Evolutionary conservation across 495 filamentous ascomycete genomes (phyloP).

Genomic region (Neurospora sp.): DNA sequence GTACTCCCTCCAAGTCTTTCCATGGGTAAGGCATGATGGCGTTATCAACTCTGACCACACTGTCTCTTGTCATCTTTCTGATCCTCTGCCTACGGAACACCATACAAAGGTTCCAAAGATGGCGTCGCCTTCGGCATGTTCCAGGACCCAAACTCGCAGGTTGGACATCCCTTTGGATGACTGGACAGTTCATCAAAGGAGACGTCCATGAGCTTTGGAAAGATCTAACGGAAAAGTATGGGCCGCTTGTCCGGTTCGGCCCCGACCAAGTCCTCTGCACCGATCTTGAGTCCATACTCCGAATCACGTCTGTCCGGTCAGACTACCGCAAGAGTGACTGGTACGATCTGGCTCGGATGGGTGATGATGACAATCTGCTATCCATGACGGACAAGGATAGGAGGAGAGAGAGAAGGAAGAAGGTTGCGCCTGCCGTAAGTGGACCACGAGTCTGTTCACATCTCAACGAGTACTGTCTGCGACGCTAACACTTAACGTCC

Average conservation of each 20-base stretch:
- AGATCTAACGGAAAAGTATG: constrained; percentile 8
- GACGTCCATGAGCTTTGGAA: constrained; percentile 3
- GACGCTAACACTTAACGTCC: background rate
- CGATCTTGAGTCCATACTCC: constrained; percentile 32
- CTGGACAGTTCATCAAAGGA: background rate
- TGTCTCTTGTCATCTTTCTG: background rate
- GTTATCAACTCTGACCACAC: background rate
- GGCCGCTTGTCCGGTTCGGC: constrained; percentile 17
- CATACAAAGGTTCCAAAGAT: constrained; percentile 7
- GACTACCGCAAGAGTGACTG: constrained; percentile 30
- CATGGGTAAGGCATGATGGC: background rate
- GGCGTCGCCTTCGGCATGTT: constrained; percentile 21
- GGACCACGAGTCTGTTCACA: no score
- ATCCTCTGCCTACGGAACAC: background rate
- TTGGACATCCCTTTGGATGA: constrained; percentile 14
- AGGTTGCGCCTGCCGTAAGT: constrained; percentile 21
- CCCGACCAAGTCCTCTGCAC: constrained; percentile 19
- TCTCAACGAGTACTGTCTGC: background rate
- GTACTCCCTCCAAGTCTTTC: background rate
- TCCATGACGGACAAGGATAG: constrained; percentile 15
- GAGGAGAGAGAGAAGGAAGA: constrained; percentile 22
- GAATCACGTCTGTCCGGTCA: constrained; percentile 28
- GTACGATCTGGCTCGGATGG: constrained; percentile 33
- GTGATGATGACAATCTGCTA: constrained; percentile 29
- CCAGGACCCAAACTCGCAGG: constrained; percentile 11